Evolutionary conservation across 257 asterid species (phyloP).

Genomic region (Penstemon newberryi): DNA sequence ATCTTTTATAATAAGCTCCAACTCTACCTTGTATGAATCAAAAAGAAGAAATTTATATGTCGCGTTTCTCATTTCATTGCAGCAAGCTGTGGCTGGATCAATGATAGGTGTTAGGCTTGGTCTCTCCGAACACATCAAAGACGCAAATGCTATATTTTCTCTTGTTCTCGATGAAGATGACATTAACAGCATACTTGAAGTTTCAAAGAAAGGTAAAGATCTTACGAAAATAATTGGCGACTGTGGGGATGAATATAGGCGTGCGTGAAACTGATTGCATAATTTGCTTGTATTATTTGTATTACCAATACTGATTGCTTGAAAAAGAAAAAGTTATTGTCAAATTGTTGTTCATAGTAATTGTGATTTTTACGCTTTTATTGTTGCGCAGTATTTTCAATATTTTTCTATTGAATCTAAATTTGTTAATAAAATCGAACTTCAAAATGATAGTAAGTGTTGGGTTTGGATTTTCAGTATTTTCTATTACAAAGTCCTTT

Average conservation of each 20-base stretch:
- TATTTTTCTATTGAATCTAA: too few species aligned
- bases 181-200: constrained; percentile 55
- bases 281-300: not conserved
- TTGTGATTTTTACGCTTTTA: too few species aligned
- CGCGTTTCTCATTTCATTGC: constrained; percentile 30
- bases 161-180: constrained; percentile 82
- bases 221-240: constrained; percentile 76
- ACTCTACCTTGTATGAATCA: not conserved
- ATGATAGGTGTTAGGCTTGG: constrained; percentile 97
- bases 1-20: not conserved
- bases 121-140: constrained; percentile 76
- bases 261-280: constrained; percentile 31
- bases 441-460: too few species aligned
- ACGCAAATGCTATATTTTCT: constrained; percentile 62
- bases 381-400: too few species aligned
- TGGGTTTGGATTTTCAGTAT: too few species aligned
- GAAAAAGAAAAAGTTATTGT: not conserved
- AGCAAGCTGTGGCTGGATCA: constrained; percentile 95
- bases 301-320: not conserved
- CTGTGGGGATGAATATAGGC: constrained; percentile 95
- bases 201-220: constrained; percentile 71
- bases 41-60: not conserved
- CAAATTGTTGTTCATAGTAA: not conserved
- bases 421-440: too few species aligned
- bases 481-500: too few species aligned